Base-by-base conservation (phyloP, 2,329 filamentous ascomycete species). In the Aphanocladium album region DNA sequence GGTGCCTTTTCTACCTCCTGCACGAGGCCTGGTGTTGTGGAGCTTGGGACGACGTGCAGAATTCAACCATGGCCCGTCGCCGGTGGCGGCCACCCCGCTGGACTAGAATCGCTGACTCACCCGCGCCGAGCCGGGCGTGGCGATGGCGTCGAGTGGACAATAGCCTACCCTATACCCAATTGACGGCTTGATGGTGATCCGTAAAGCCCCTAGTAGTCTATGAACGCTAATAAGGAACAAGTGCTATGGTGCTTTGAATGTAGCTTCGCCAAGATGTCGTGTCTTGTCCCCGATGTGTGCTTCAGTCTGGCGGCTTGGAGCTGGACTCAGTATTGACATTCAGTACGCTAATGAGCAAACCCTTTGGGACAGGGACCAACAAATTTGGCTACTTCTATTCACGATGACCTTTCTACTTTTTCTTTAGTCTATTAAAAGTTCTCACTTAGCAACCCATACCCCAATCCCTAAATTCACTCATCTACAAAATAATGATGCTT, bases 11-110 rank as follows among this genome's bases (percentile, higher is more conserved):
- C 49, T 52, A 21, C 54, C 58, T 39, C 27, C 57, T 55, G 58
- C 41, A 53, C 57, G 57, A 58, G 58, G 51, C 58, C 51, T 50
- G 52, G 45, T 60, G 51, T 54, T 60, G 58, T 60, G 58, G 51
- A 60, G 57, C 51, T 60, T 47, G 30, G 54, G 54, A 57, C 33
- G 51, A 55, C 51, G 25, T 60, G 58, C 51, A 60, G 58, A 49
- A 59, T 51, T 51, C 33, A 30, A 30, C 30, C 35, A 49, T 47
- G 54, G 43, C 56, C 33, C 27, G 41, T 39, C 41, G 35, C 45
- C 27, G 45, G 50, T 39, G 47, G 27, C 21, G 45, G 55, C 25
- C n/a, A 57, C 54, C 43, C 54, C 53, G 53, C 53, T 47, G 41
- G 11, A 5, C 17, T 23, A 41, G 33, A 4, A 23, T 4, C 56